Percentiles rank a stretch among this genome's conserved stretches.
phyloP scores from a whole-genome alignment of 148 eudicot species.

The Gaultheria prostrata region DNA sequence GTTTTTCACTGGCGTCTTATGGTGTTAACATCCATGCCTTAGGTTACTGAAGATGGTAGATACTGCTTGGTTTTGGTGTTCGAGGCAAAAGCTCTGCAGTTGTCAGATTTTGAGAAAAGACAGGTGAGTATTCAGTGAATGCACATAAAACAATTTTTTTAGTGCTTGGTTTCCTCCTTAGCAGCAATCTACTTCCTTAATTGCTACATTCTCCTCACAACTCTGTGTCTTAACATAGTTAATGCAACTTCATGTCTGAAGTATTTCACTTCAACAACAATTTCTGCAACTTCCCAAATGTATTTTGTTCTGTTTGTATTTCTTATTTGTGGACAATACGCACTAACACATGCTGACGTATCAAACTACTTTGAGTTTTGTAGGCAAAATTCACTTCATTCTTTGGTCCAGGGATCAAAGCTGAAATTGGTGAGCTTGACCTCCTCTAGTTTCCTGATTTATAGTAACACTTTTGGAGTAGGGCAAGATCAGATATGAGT shows the following conservation, averaged over 20 bases:
- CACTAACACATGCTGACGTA: background rate
- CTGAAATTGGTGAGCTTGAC: slow-evolving; percentile 74
- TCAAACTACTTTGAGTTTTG: slow-evolving; percentile 15
- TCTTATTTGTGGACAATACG: background rate
- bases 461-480: background rate
- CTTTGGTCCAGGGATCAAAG: slow-evolving; percentile 92
- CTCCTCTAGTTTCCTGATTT: background rate
- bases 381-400: slow-evolving; percentile 92
- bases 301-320: background rate
- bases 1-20: background rate
- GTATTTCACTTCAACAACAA: background rate
- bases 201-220: background rate
- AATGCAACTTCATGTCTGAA: background rate
- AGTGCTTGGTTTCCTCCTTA: background rate
- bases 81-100: slow-evolving; percentile 72
- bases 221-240: background rate
- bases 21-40: slow-evolving; percentile 12
- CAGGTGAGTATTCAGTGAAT: slow-evolving; percentile 45
- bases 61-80: slow-evolving; percentile 76
- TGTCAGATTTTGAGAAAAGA: slow-evolving; percentile 87
- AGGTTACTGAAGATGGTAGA: slow-evolving; percentile 92
- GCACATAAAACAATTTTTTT: background rate
- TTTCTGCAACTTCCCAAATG: background rate
- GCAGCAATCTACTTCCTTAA: background rate
- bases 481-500: background rate